These are phyloP conservation scores for Serendipita vermifera DNA, from an alignment of 768 basidiomycete species.

Conservation along the genomic window DNA sequence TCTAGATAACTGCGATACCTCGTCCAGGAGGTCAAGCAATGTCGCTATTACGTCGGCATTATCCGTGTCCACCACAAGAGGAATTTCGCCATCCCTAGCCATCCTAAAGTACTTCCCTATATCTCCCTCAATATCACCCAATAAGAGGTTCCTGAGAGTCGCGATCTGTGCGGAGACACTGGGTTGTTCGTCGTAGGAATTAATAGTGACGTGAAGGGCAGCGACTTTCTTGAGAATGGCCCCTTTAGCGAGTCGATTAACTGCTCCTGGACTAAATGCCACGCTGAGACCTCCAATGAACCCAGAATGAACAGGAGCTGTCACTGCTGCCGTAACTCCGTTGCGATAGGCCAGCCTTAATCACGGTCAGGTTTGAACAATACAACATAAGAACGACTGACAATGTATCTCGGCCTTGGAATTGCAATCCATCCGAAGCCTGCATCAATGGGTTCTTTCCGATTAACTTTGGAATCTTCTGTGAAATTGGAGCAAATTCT, in stretches of 20 bases:
- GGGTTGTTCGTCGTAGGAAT: constrained; percentile 30
- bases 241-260: constrained; percentile 43
- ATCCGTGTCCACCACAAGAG: constrained; percentile 47
- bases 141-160: constrained; percentile 50
- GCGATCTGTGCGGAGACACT: constrained; percentile 78
- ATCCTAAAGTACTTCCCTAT: constrained; percentile 36
- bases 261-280: constrained; percentile 45
- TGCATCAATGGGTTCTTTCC: constrained; percentile 31
- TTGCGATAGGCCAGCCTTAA: constrained; percentile 55
- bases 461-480: constrained; percentile 31
- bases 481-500: constrained; percentile 39
- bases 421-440: constrained; percentile 64
- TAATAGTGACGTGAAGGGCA: constrained; percentile 53
- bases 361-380: neutral
- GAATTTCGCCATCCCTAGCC: constrained; percentile 39
- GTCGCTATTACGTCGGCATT: constrained; percentile 61
- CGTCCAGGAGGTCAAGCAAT: constrained; percentile 48
- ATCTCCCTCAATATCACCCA: constrained; percentile 31
- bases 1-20: constrained; percentile 36
- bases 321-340: constrained; percentile 60
- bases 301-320: constrained; percentile 42
- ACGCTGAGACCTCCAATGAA: constrained; percentile 53
- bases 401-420: constrained; percentile 56
- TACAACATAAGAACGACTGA: constrained; percentile 23
- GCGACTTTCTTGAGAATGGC: constrained; percentile 49